Evolutionary conservation across 805 yeast genomes (phyloP), one percentile per base, ranked within the genome.

Genomic region (Teunomyces tritomae): DNA sequence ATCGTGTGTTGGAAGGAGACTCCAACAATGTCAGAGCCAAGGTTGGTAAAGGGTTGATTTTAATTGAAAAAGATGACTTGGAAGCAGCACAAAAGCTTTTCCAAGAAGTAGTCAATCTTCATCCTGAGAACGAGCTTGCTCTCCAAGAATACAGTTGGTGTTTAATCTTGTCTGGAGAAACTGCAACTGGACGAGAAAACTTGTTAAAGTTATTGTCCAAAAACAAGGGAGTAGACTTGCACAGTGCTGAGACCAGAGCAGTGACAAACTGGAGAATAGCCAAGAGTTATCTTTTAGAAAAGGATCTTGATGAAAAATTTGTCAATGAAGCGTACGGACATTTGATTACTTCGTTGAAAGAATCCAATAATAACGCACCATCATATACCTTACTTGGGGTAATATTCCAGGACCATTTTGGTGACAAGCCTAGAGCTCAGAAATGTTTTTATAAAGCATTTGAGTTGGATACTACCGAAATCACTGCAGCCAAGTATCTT

Each of bases 381-480:
- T 80, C 96, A 0, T 94, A 83, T 61, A 84, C 97, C 0, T 77
- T 89, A 1, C 68, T 94, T 24, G 99, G 99, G 20, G 63, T 77
- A 43, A 72, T 89, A n/a, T 91, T 89, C 57, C 65, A 77, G 3
- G 75, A 78, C 1, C 70, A 77, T 49, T 83, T 76, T 50, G 65
- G 72, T 8, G 96, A 90, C 58, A 61, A 66, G 26, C 68, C 70
- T 0, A 78, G 94, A 42, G 96, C 97, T 0, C 83, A 83, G 46
- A 89, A 89, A 61, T 90, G 97, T 63, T 92, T 85, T 62, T 82
- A 85, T 62, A 88, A 84, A 58, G 97, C 98, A 0, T 87, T 92
- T 61, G 97, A 92, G 58, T 67, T 92, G 28, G 94, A 90, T 63
- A 77, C 84, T 0, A 79, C 85, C 10, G 95, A 94, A 59, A 67